Base-by-base conservation (phyloP, 768 basidiomycete species). In the Asterophora parasitica region DNA sequence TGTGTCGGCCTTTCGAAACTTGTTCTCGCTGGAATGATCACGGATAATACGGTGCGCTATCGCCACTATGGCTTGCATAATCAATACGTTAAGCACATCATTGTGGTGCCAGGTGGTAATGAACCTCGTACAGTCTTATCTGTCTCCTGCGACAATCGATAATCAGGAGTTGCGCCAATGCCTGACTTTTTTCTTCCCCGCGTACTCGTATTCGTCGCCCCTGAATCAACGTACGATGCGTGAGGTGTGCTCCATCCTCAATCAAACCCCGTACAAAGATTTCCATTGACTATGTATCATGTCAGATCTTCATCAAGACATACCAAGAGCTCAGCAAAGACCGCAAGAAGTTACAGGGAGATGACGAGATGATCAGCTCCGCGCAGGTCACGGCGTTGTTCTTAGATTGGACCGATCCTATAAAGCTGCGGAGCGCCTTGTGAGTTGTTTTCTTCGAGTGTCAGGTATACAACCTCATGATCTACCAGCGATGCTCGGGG, bases 91-190 rank as follows among this genome's bases (percentile, higher is more conserved):
- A 31, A 31, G 38, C 70, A 81, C 7, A 72, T n/a, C n/a, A 77
- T 11, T 59, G 19, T 42, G 3, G 9, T 10, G 4, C 30, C 30
- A 74, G 75, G 64, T 61, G 7, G 50, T 76, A 17, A 58, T 60
- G 41, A 63, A 64, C 32, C 61, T 77, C 36, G 55, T 73, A 9
- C 64, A 67, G 17, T 70, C 78, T 4, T 97, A 88, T 63, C 73
- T 96, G 41, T 88, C 87, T 0, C 89, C 90, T 1, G 78, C 84
- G 45, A 95, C 90, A 2, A 75, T 69, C 12, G 79, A 82, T 23
- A 97, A 95, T 57, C 85, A 89, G 50, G 79, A 85, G 46, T 72
- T 97, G 13, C 77, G 90, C 34, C 94, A 97, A 63, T 92, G 85
- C 57, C 65, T 96, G 32, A 77, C 84, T 3, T 88, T 86, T 62